Conservation (phyloP, 108 stramenopile genomes). For the Fragilaria radians region DNA sequence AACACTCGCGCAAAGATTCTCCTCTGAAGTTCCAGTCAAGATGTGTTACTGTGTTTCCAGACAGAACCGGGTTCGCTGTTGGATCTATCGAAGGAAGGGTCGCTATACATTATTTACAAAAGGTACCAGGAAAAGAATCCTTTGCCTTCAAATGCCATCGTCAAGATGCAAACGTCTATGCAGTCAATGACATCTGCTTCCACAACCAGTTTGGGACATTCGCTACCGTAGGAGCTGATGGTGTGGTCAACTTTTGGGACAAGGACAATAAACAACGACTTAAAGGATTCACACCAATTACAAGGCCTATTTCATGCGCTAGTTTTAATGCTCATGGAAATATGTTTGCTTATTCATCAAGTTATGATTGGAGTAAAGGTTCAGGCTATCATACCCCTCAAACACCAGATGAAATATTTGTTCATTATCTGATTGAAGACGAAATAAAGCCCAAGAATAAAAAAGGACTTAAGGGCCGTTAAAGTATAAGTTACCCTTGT, state of each 20-base stretch:
- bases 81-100: slow-evolving; percentile 97
- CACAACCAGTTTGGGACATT: slow-evolving; percentile 82
- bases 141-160: slow-evolving; percentile 99
- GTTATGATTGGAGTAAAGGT: slow-evolving; percentile 94
- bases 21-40: slow-evolving; percentile 87
- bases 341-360: slow-evolving; percentile 86
- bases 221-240: slow-evolving; percentile 87
- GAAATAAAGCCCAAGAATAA: slow-evolving; percentile 88
- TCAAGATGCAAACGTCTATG: slow-evolving; percentile 58
- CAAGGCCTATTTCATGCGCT: slow-evolving; percentile 69
- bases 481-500: no score
- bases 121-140: slow-evolving; percentile 66
- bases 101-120: slow-evolving; percentile 91
- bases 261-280: slow-evolving; percentile 89
- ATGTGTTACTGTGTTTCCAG: slow-evolving; percentile 83
- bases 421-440: slow-evolving; percentile 75
- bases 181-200: slow-evolving; percentile 93
- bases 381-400: slow-evolving; percentile 39
- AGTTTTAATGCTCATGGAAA: slow-evolving; percentile 84
- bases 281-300: slow-evolving; percentile 67
- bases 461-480: slow-evolving; percentile 9
- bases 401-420: slow-evolving; percentile 72
- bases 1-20: slow-evolving; percentile 66
- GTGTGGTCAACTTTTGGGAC: slow-evolving; percentile 96
- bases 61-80: slow-evolving; percentile 86